phyloP scores from a whole-genome alignment of 192 early-diverging fungal genomes.

The Phycomyces blakesleeanus region DNA sequence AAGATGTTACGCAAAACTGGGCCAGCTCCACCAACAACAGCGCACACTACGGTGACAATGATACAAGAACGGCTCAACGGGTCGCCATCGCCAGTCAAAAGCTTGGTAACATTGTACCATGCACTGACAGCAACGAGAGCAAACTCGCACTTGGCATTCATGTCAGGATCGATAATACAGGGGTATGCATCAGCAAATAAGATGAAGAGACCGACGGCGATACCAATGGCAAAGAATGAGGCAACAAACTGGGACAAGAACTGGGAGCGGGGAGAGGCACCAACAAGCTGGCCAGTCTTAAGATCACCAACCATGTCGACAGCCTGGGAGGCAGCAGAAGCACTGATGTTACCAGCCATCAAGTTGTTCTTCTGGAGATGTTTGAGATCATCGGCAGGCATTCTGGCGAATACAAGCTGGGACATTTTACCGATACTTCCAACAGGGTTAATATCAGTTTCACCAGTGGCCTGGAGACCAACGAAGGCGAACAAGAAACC shows the following conservation, averaged over 20 bases:
- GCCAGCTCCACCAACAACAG: slow-evolving; percentile 34
- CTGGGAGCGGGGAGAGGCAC: slow-evolving; percentile 62
- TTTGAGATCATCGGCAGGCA: slow-evolving; percentile 36
- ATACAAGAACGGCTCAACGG: slow-evolving; percentile 34
- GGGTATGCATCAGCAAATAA: slow-evolving; percentile 63
- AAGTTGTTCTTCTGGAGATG: slow-evolving; percentile 54
- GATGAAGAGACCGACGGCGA: slow-evolving; percentile 54
- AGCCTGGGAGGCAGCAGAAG: slow-evolving; percentile 50
- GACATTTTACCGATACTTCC: slow-evolving; percentile 62
- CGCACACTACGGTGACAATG: slow-evolving; percentile 43
- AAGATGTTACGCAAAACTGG: slow-evolving; percentile 40
- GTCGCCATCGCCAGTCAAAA: slow-evolving; percentile 40
- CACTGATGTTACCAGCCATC: slow-evolving; percentile 58
- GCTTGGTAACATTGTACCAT: slow-evolving; percentile 36
- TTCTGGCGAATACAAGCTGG: slow-evolving; percentile 60
- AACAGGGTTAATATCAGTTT: slow-evolving; percentile 67
- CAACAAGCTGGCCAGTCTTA: slow-evolving; percentile 64
- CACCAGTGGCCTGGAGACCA: slow-evolving; percentile 58
- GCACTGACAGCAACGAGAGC: slow-evolving; percentile 31
- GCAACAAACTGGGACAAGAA: slow-evolving; percentile 62
- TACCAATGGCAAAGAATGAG: slow-evolving; percentile 53
- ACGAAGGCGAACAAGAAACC: slow-evolving; percentile 65
- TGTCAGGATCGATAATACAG: slow-evolving; percentile 41
- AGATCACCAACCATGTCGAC: slow-evolving; percentile 74
- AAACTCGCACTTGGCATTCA: slow-evolving; percentile 30